Conservation (phyloP, 768 basidiomycete genomes). For the Lactarius vividus region DNA sequence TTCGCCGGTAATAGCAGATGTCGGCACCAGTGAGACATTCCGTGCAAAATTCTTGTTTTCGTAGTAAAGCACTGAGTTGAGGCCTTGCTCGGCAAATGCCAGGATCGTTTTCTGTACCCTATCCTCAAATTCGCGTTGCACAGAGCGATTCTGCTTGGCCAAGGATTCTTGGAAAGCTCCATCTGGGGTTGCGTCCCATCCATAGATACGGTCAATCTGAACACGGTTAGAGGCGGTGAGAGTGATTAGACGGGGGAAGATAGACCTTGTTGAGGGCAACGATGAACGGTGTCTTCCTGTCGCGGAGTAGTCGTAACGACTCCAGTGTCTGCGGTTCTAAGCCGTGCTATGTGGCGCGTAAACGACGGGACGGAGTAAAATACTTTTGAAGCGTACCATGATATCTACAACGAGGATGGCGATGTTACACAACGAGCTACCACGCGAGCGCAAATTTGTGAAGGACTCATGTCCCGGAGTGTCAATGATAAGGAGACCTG, state of each 20-base stretch:
- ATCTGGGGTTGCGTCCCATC: conserved; percentile 89
- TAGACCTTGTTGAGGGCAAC: conserved; percentile 91
- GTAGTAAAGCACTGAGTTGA: conserved; percentile 95
- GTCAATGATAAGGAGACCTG: conserved; percentile 93
- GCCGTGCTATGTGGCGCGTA: conserved; percentile 63
- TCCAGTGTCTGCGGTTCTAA: conserved; percentile 98
- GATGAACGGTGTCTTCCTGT: conserved; percentile 97
- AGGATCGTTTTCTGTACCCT: conserved; percentile 80
- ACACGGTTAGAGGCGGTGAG: conserved; percentile 12
- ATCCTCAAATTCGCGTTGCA: conserved; percentile 91
- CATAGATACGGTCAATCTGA: conserved; percentile 96
- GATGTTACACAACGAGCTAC: conserved; percentile 97
- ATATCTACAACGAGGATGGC: conserved; percentile 99
- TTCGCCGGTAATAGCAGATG: conserved; percentile 97
- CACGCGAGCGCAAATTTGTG: conserved; percentile 92
- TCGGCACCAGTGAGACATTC: conserved; percentile 95
- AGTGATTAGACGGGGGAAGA: conserved; percentile 7
- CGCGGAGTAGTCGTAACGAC: conserved; percentile 85
- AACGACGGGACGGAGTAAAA: conserved; percentile 5
- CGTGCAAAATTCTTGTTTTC: conserved; percentile 94
- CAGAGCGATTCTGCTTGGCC: conserved; percentile 70
- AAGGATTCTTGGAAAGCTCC: conserved; percentile 91
- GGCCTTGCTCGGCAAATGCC: conserved; percentile 96
- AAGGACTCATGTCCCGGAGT: conserved; percentile 99
- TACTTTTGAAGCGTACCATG: conserved; percentile 54